Conservation (phyloP, 805 yeast genomes). For the Starmerella khaoyaiensis region DNA sequence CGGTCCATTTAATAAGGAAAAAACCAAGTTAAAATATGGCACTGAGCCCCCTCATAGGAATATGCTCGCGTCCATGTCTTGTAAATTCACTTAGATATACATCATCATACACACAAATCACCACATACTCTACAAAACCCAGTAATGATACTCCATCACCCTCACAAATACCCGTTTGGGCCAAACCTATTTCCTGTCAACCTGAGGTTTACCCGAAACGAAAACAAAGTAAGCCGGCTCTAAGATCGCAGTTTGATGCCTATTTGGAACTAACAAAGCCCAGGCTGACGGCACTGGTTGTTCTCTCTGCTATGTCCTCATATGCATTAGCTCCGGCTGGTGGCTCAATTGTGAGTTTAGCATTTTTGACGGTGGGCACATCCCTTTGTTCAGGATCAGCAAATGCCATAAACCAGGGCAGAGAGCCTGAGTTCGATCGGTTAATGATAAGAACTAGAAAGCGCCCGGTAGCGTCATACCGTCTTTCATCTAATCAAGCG, state of each 20-base stretch:
- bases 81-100: no score
- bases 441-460: constrained; percentile 78
- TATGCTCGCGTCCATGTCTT: no score
- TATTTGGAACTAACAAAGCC: constrained; percentile 85
- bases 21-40: no score
- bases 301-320: constrained; percentile 82
- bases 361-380: constrained; percentile 72
- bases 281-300: constrained; percentile 70
- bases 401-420: constrained; percentile 91
- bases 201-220: not conserved
- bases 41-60: no score
- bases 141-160: not conserved
- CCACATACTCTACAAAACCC: not conserved
- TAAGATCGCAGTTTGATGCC: constrained; percentile 11
- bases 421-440: constrained; percentile 83
- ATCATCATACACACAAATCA: no score
- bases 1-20: no score
- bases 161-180: constrained; percentile 14
- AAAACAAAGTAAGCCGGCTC: constrained; percentile 1
- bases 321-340: constrained; percentile 83
- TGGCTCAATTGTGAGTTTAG: constrained; percentile 55
- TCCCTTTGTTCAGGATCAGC: constrained; percentile 85
- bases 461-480: constrained; percentile 82
- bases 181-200: constrained; percentile 19
- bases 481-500: constrained; percentile 63